Base-by-base conservation (phyloP, 441 rosid species). In the Jatropha podagrica region DNA sequence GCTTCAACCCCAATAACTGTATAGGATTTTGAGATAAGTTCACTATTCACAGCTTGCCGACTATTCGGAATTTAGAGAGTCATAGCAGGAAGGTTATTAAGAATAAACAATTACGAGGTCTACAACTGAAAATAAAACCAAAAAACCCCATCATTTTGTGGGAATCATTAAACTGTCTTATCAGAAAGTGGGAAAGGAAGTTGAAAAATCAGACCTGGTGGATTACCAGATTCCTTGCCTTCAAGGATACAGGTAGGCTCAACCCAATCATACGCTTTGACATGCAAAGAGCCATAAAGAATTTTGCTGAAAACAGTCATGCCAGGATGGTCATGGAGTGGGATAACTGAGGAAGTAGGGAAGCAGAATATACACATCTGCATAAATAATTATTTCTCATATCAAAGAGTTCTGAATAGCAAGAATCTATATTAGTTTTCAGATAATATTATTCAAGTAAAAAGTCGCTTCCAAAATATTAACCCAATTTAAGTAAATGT, bases 331-430 rank as follows among this genome's bases (percentile, higher is more conserved):
- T 95, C 96, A 68, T 95, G 97, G 58, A 95, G 88, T 11, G 96
- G 98, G 80, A 95, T 93, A 75, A 93, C 97, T 10, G 97, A 85
- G 9, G 99, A 93, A 56, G 97, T 89, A 68, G 99, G 98, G 86
- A 95, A 92, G 85, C 95, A 87, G 86, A 93, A 95, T 76, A 95
- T 81, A 78, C 99, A 95, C 89, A 95, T 95, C 99, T 95, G 92
- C 85, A 81, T n/a, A 78, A 54, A 78, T 64, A 75, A 71, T 59
- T 69, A 75, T 14, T 71, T 62, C 17, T 48, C 26, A 59, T 32
- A 42, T 73, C 69, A 72, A 58, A 64, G 63, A 72, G 7, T 71
- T 68, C 41, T 51, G 15, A 74, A 48, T 70, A 20, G 51, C 26
- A 48, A 37, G 37, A 69, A 74, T 60, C 56, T 9, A 41, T 12